Conservation (phyloP, 2,329 filamentous ascomycete genomes). For the Biscogniauxia sp. region DNA sequence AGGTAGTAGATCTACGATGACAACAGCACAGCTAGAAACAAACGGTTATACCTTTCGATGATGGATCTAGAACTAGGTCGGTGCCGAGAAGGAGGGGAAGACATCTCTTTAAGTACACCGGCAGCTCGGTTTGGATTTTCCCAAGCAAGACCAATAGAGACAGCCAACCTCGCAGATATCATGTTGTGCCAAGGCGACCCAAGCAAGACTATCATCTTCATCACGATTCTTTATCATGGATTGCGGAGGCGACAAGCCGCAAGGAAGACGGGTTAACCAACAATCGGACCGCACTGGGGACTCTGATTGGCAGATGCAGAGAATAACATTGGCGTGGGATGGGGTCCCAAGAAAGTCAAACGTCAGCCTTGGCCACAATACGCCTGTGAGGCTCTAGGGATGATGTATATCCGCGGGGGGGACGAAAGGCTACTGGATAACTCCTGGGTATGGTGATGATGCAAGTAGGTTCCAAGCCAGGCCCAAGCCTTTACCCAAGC, state of each 20-base stretch:
- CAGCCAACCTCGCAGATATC: neutral
- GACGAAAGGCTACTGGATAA: neutral
- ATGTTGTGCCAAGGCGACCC: constrained; percentile 16
- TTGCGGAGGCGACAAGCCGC: constrained; percentile 3
- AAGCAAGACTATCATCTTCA: constrained; percentile 14
- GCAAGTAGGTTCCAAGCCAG: constrained; percentile 11
- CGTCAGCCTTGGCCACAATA: constrained; percentile 11
- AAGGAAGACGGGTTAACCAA: neutral
- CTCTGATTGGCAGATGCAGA: neutral
- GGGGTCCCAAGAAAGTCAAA: constrained; percentile 17
- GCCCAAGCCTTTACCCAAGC: constrained; percentile 14
- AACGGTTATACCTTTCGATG: neutral
- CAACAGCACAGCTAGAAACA: neutral
- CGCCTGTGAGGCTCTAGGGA: constrained; percentile 16
- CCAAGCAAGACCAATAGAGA: neutral
- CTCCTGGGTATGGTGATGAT: constrained; percentile 1
- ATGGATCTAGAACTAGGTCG: neutral
- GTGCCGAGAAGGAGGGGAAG: constrained; percentile 6
- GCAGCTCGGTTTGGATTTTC: neutral
- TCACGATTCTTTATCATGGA: constrained; percentile 4
- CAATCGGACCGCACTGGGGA: neutral
- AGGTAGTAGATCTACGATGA: neutral
- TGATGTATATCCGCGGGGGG: constrained; percentile 12
- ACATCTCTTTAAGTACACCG: constrained; percentile 13
- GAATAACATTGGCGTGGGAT: constrained; percentile 7